Base-by-base conservation (phyloP, 805 yeast genomes). In the Candida gorgasii region DNA sequence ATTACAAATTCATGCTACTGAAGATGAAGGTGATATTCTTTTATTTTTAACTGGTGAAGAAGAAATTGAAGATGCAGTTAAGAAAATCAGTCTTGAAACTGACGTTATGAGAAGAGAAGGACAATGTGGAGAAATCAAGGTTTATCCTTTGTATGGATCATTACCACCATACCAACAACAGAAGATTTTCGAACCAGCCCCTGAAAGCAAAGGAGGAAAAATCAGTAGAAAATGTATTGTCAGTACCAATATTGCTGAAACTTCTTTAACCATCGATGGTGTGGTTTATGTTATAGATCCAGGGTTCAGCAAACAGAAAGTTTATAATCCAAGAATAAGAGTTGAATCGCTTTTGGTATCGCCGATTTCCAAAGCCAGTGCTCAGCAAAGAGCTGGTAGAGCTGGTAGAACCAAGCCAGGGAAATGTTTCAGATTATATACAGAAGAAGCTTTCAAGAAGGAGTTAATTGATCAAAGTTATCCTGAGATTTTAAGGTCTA, bases 381-480 rank as follows among this genome's bases (percentile, higher is more conserved):
- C 99, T 1, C 97, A 92, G 67, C 99, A 92, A 67, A 81, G 99
- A 67, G 98, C 98, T 26, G 99, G 99, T 78, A 87, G 99, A 78
- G 99, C 99, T 43, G 99, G 99, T 72, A 92, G 99, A 80, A 92
- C 97, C 5, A 80, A 96, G 58, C 97, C 98, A 12, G 99, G 99
- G 60, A 92, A 93, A 65, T 92, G 97, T 67, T 92, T 92, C 78
- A 78, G 99, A 59, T 73, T 92, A 42, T 92, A 92, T 69, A 93
- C 99, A 1, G 97, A 93, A 62, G 97, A 89, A 56, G 97, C 98
- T 1, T 92, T 89, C 74, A 82, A 89, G 59, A 86, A 87, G 60
- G 98, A 93, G 63, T 75, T 92, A 56, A 86, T 89, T 49, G 97
- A 92, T 58, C 98, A 95, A 63, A 86, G 95, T 55, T 88, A 92